Evolutionary conservation across 768 basidiomycete genomes (phyloP).

Genomic region (Dictyophora rubrovolvata): DNA sequence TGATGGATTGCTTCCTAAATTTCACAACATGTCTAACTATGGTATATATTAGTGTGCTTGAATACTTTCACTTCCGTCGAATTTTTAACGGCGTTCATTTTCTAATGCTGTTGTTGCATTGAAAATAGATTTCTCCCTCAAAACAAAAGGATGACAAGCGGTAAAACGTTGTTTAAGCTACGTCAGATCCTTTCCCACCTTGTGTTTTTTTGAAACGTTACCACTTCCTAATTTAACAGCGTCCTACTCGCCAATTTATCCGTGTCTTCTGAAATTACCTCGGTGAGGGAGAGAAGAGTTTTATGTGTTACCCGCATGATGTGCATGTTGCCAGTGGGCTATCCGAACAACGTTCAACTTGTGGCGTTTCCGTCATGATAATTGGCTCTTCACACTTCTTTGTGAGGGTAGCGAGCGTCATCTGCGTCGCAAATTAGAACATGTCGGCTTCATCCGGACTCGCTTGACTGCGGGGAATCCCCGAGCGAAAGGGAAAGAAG

Average conservation of each 20-base stretch:
- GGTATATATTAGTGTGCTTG: too few species aligned
- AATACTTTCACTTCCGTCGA: too few species aligned
- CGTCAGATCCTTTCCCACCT: too few species aligned
- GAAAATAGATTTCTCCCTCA: too few species aligned
- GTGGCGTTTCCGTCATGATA: background rate
- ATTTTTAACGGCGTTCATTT: too few species aligned
- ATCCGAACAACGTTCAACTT: background rate
- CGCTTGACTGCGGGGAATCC: slow-evolving; percentile 2
- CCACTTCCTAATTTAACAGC: too few species aligned
- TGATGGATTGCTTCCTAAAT: too few species aligned
- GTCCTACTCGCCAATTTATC: background rate
- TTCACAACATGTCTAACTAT: too few species aligned
- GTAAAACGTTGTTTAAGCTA: too few species aligned
- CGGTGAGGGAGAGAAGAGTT: background rate
- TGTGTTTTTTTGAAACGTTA: too few species aligned
- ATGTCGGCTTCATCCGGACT: slow-evolving; percentile 9
- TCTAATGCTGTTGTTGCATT: too few species aligned
- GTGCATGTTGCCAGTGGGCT: background rate
- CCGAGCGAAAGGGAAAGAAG: background rate
- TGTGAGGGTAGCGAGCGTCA: slow-evolving; percentile 1
- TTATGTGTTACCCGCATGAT: background rate
- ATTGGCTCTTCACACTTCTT: background rate
- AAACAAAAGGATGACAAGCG: too few species aligned
- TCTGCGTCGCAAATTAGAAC: background rate
- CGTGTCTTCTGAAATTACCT: background rate